Evolutionary conservation across 2,329 filamentous ascomycete species (phyloP), one percentile per base, ranked within the genome.

Genomic region (Madurella mycetomatis): DNA sequence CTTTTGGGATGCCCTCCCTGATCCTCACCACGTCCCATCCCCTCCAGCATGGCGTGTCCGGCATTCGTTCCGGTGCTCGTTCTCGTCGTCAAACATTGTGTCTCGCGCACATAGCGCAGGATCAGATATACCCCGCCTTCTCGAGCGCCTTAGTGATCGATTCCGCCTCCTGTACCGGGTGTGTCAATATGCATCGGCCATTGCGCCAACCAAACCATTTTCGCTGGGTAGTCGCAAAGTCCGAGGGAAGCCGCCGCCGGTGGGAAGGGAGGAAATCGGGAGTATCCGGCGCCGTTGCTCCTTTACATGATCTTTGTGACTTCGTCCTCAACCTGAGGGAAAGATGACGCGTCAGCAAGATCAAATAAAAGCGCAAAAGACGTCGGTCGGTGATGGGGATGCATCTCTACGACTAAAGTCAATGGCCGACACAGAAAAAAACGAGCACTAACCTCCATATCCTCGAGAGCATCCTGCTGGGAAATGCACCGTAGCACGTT

Each of bases 381-480:
- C 18, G 53, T 30, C 44, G 15, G 43, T 45, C 3, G 44, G 41
- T 39, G 34, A 41, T 41, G 9, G 34, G 34, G 18, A 56, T 25
- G 25, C 18, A 39, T 48, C 44, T 44, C 19, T 52, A 41, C 49
- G 34, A 47, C 2, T 40, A 44, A 44, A 17, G 12, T 34, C 41
- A 41, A 34, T 44, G 32, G 47, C 41, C 25, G 39, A 41, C 41
- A 25, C 3, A 31, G 19, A 12, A 55, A 53, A 31, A 34, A 49
- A n/a, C n/a, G 32, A 44, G 51, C 17, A 85, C 90, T 84, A 75
- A 99, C 94, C 90, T 99, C 94, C 86, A 97, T 96, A 69, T 99
- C 94, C 76, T 99, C 94, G 53, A 99, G 79, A 57, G 92, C 95
- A 73, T 99, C 94, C 73, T 99, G 92, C 69, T 97, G 94, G 54